Base-by-base conservation (phyloP, 768 basidiomycete genomes). In the Lyophyllum decastes region DNA sequence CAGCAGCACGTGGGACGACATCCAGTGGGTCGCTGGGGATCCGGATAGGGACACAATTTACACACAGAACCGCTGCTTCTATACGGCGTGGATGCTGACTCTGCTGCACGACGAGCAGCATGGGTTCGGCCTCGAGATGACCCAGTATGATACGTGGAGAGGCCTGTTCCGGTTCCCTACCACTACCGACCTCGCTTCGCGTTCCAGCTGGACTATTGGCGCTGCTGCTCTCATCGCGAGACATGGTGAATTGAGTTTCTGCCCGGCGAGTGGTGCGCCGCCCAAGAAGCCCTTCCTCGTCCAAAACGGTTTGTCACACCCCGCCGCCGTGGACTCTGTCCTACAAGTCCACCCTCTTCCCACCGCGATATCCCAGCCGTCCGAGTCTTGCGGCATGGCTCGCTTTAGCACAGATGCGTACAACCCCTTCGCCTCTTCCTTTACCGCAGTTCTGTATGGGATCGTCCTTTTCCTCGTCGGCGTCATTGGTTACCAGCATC, bases 71-170 rank as follows among this genome's bases (percentile, higher is more conserved):
- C 21, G 44, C 2, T 61, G 60, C 49, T 53, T 22, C 22, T 27
- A 61, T 21, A 22, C 55, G 19, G 55, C 60, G 26, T 61, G 55
- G 55, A 61, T 57, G 55, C 43, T 57, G 8, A 61, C 33, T 1
- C 41, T 61, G 19, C 55, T 61, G 7, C 60, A 61, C 14, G 60
- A 61, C 48, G 69, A 59, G 54, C 62, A 52, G 40, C 50, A 61
- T 11, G 57, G 61, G 44, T 55, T 58, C 25, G 61, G 55, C 16
- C 49, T 61, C 17, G 60, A 61, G 49, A 57, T 61, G 59, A 61
- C 59, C 6, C 50, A 61, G 48, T 61, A 61, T 33, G 59, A 61
- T 22, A 57, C 59, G 10, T 61, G 59, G 59, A 61, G 27, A 16
- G 52, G 25, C 35, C 47, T 61, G 17, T 50, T 61, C 47, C 51